Evolutionary conservation across 2,329 filamentous ascomycete genomes (phyloP).

Genomic region (Alternaria sp.): DNA sequence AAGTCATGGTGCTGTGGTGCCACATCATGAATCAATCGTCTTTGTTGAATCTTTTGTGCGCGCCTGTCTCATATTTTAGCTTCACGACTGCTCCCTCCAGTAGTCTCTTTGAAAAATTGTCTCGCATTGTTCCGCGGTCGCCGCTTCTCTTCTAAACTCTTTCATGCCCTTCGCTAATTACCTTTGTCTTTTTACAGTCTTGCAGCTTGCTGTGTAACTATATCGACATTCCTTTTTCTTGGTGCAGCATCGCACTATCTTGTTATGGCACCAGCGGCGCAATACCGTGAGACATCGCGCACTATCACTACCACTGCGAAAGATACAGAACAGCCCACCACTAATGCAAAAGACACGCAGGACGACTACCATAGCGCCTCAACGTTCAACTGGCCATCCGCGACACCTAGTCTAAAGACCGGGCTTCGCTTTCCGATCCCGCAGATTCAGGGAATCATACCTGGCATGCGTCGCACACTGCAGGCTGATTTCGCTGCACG

Average conservation of each 20-base stretch:
- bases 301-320: neutral
- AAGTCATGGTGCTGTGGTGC: neutral
- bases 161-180: neutral
- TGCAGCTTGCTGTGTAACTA: neutral
- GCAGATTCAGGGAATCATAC: conserved; percentile 4
- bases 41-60: neutral
- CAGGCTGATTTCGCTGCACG: neutral
- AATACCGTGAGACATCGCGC: neutral
- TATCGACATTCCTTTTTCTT: neutral
- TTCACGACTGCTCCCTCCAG: conserved; percentile 1
- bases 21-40: neutral
- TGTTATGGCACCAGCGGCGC: neutral
- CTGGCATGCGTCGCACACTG: neutral
- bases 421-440: neutral
- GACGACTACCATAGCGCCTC: neutral
- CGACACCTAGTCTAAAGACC: neutral
- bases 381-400: neutral
- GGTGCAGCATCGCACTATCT: neutral
- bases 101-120: conserved; percentile 2
- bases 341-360: neutral
- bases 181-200: neutral
- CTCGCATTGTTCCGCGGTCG: neutral
- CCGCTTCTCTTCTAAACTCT: neutral
- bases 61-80: neutral
- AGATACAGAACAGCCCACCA: neutral